Base-by-base conservation (phyloP, 1,284 basidiomycete genomes). In the Cryptococcus maquisensis region DNA sequence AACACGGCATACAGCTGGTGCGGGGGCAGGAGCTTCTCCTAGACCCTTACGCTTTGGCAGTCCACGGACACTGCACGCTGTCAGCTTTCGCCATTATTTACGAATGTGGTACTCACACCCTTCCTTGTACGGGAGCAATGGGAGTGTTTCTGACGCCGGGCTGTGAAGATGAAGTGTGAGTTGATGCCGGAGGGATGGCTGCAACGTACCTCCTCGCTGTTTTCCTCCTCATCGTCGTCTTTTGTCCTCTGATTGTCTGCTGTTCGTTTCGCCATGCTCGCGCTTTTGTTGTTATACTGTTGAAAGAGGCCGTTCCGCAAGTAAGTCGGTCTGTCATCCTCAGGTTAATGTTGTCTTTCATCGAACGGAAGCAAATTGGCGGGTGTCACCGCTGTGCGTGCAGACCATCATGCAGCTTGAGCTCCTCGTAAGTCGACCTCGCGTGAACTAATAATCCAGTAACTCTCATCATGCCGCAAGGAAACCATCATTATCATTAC, bases 221-320 rank as follows among this genome's bases (percentile, higher is more conserved):
- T 78, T 7, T 61, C 64, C 44, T 62, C 65, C 13, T 64, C 60
- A 12, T 47, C 67, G 39, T 79, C 80, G 56, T 86, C 86, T 66
- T 83, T 87, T 13, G 81, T 80, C 37, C 88, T 68, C 65, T 91
- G 86, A 57, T 79, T 82, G 47, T 88, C 87, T 65, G 88, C 88
- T 52, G 79, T 81, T 69, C 88, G 82, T 76, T 90, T 90, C 80
- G 63, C 73, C 75, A 77, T 77, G 8, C 47, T 59, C 28, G 24
- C 6, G 6, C 7, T 10, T 6, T 32, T 32, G 28, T 32, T 32
- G 28, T 10, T 10, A 10, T 32, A 10, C 10, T 32, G 28, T 32
- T 32, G 7, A 2, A 10, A 32, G 4, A 32, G 28, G 28, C 28
- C 10, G n/a, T 10, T 32, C 28, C 28, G 10, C 10, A 3, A 6